Conservation (phyloP, 2,329 filamentous ascomycete genomes). For the Paramyrothecium sp. region DNA sequence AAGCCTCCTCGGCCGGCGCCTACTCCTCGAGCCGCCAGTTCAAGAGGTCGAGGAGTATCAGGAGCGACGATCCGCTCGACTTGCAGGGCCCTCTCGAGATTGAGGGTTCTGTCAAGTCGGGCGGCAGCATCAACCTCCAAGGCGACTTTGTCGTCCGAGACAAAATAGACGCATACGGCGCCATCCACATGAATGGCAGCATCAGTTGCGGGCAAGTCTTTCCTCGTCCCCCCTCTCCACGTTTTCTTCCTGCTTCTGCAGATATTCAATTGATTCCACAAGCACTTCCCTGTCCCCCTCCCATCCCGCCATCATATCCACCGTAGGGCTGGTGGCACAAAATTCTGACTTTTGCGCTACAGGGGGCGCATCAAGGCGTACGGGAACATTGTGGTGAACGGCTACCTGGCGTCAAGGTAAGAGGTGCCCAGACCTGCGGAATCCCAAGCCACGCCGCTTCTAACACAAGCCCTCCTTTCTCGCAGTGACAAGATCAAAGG, state of each 20-base stretch:
- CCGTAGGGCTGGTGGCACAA: not conserved
- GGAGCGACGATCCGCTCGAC: slow-evolving; percentile 37
- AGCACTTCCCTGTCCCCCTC: not conserved
- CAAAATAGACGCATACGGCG: slow-evolving; percentile 45
- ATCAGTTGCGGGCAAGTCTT: slow-evolving; percentile 39
- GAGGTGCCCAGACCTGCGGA: slow-evolving; percentile 8
- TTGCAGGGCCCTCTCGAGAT: slow-evolving; percentile 46
- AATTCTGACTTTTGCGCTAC: not conserved
- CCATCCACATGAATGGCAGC: slow-evolving; percentile 39
- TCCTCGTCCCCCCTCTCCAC: not conserved
- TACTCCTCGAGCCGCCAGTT: slow-evolving; percentile 16
- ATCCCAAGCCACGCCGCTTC: slow-evolving; percentile 1
- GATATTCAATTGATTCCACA: not conserved
- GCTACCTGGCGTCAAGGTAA: slow-evolving; percentile 36
- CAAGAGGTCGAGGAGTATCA: slow-evolving; percentile 36
- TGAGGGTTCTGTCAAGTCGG: slow-evolving; percentile 43
- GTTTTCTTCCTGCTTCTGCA: not conserved
- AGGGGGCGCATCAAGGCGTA: slow-evolving; percentile 45
- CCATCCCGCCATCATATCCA: not conserved
- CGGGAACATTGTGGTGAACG: slow-evolving; percentile 42
- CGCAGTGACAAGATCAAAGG: slow-evolving; percentile 43
- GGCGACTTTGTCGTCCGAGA: slow-evolving; percentile 44
- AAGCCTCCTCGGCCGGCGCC: slow-evolving; percentile 17
- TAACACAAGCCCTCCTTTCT: slow-evolving; percentile 6
- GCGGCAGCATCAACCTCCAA: slow-evolving; percentile 40